phyloP scores from a whole-genome alignment of 345 rosid species.

The Orychophragmus violaceus region DNA sequence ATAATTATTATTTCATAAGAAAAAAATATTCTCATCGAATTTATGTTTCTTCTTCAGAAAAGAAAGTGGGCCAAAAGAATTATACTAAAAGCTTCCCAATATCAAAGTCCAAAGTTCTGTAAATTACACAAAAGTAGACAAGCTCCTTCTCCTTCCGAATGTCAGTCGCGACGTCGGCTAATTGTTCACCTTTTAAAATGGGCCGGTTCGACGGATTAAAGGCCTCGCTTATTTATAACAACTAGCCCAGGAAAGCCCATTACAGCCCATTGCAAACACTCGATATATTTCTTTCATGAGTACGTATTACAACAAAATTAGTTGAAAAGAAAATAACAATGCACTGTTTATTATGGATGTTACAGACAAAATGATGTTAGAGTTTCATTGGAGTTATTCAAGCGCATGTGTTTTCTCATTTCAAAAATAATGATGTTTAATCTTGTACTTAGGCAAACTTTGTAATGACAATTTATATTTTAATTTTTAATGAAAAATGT shows the following conservation, averaged over 20 bases:
- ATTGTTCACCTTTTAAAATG: background rate
- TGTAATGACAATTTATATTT: background rate
- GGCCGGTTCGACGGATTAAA: background rate
- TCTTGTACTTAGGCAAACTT: background rate
- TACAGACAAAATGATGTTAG: background rate
- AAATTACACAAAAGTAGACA: background rate
- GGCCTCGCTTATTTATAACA: background rate
- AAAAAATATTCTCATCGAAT: background rate
- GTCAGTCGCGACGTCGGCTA: background rate
- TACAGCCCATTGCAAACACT: background rate
- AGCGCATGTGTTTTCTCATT: background rate
- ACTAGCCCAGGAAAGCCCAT: background rate
- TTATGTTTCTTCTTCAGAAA: conserved; percentile 16
- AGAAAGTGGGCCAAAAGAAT: conserved; percentile 26
- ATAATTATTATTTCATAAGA: background rate
- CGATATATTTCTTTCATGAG: background rate
- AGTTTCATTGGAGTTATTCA: background rate
- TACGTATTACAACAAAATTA: background rate
- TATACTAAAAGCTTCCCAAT: background rate
- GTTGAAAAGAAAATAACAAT: background rate
- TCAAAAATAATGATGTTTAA: background rate
- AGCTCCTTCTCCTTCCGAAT: background rate
- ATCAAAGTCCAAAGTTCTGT: conserved; percentile 11
- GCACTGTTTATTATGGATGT: background rate
- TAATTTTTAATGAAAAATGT: background rate